Evolutionary conservation across 208 protist species (phyloP).

Genomic region (Angomonas desouzai): DNA sequence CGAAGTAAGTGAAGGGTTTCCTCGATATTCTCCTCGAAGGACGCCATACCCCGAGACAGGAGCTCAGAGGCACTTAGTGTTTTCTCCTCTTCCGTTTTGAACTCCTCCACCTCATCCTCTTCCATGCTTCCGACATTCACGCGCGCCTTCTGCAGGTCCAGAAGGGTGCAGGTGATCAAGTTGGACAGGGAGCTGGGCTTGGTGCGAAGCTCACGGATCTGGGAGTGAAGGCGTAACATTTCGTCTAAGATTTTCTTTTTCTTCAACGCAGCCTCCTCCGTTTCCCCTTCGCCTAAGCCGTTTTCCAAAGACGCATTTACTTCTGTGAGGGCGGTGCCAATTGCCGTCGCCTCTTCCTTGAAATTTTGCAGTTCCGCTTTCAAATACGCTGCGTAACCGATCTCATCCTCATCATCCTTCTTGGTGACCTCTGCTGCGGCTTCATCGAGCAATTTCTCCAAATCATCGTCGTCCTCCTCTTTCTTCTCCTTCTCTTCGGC

Average conservation of each 20-base stretch:
- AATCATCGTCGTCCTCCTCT: constrained; percentile 34
- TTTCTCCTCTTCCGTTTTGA: constrained; percentile 64
- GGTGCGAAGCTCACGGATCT: constrained; percentile 61
- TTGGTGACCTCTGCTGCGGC: constrained; percentile 59
- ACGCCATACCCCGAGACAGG: constrained; percentile 58
- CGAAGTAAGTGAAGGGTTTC: constrained; percentile 78
- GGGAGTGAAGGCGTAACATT: constrained; percentile 72
- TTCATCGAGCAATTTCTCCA: constrained; percentile 77
- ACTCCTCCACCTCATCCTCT: constrained; percentile 66
- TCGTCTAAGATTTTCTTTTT: constrained; percentile 56
- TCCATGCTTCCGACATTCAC: constrained; percentile 67
- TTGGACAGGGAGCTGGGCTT: constrained; percentile 54
- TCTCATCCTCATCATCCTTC: constrained; percentile 21
- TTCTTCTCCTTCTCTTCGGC: constrained; percentile 25
- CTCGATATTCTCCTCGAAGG: constrained; percentile 65
- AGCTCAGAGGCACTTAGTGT: constrained; percentile 62
- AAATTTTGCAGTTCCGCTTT: constrained; percentile 77
- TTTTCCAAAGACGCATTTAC: constrained; percentile 25
- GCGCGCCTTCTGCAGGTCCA: constrained; percentile 78
- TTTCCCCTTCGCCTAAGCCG: constrained; percentile 29
- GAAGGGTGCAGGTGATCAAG: constrained; percentile 56
- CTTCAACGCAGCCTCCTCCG: constrained; percentile 30
- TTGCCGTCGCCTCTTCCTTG: constrained; percentile 60
- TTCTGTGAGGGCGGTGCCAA: constrained; percentile 60
- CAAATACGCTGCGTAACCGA: constrained; percentile 35